A percentile compares a stretch with the other conserved stretches of the same genome.
Conservation (phyloP, 176 grass and related monocot species). For the Ensete glaucum region DNA sequence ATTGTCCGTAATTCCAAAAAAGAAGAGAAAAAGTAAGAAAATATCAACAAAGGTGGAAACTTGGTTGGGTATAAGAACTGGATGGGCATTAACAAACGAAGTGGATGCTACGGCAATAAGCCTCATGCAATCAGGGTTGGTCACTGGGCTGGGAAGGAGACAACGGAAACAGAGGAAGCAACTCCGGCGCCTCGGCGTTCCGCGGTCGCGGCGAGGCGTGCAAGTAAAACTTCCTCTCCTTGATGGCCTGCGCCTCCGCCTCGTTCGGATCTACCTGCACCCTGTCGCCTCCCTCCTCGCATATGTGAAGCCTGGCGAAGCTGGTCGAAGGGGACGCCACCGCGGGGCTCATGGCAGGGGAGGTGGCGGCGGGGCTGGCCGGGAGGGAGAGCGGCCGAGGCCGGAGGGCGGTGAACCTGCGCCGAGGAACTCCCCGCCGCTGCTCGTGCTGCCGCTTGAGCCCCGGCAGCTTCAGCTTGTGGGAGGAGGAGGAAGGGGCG, state of each 20-base stretch:
- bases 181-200: not conserved
- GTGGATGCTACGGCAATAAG: too few relatives aligned
- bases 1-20: too few relatives aligned
- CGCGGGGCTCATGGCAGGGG: not conserved
- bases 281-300: not conserved
- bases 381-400: not conserved
- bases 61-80: too few relatives aligned
- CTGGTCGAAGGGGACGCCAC: not conserved
- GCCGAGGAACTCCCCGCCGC: not conserved
- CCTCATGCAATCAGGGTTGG: too few relatives aligned
- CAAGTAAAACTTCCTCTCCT: slow-evolving; percentile 3
- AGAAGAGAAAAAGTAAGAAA: too few relatives aligned
- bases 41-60: too few relatives aligned
- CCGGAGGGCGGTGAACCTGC: not conserved
- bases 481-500: not conserved
- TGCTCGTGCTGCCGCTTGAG: not conserved
- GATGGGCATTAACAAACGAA: too few relatives aligned
- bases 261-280: not conserved
- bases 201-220: not conserved
- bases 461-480: not conserved
- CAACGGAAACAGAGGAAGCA: not conserved
- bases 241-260: not conserved
- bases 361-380: not conserved
- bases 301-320: not conserved
- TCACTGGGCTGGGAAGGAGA: not conserved